These are phyloP conservation scores for Hypseocharis bilobata DNA, from an alignment of 441 rosid genomes.

Conservation along the genomic window DNA sequence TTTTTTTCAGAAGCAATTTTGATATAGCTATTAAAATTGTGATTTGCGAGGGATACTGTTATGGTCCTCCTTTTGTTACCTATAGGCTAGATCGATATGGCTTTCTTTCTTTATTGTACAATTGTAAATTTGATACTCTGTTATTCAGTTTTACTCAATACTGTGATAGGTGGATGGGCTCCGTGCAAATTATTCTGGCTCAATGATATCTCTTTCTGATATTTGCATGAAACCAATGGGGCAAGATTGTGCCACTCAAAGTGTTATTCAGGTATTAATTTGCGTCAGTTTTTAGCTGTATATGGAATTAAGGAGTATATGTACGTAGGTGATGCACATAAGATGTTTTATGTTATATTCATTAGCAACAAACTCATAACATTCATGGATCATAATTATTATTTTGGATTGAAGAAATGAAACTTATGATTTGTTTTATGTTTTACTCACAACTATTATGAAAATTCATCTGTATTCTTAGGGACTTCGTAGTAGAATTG, in stretches of 20 bases:
- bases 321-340: too few species aligned
- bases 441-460: neutral
- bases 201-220: slow-evolving; percentile 70
- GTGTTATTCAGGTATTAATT: slow-evolving; percentile 66
- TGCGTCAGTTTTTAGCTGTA: too few species aligned
- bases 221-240: slow-evolving; percentile 92
- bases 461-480: neutral
- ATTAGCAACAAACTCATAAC: too few species aligned
- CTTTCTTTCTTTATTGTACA: neutral
- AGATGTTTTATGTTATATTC: too few species aligned
- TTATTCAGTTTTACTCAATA: slow-evolving; percentile 12
- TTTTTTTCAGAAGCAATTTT: neutral
- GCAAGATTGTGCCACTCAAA: slow-evolving; percentile 90
- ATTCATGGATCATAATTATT: too few species aligned
- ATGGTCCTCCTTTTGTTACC: neutral
- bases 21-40: neutral
- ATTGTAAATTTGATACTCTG: slow-evolving; percentile 1
- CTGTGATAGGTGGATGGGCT: slow-evolving; percentile 73
- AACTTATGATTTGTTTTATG: neutral
- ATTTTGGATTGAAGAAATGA: too few species aligned
- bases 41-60: neutral
- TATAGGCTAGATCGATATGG: neutral
- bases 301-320: neutral
- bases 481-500: neutral
- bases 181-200: slow-evolving; percentile 73